Base-by-base conservation (phyloP, 164 flowering plant genomes). In the Chloranthus sessilifolius region DNA sequence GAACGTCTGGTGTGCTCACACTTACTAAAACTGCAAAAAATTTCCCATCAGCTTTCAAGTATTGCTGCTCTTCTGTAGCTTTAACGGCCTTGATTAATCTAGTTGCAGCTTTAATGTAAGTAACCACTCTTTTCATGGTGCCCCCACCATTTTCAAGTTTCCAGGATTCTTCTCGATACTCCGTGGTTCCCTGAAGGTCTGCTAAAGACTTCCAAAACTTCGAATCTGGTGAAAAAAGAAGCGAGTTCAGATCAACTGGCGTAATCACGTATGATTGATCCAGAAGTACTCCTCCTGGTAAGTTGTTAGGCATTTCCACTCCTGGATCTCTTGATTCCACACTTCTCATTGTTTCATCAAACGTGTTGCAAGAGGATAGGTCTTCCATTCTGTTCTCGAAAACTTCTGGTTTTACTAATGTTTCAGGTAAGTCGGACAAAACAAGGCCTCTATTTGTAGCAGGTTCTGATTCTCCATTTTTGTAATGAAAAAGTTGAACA, bases 1-100 rank as follows among this genome's bases (percentile, higher is more conserved):
- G 75, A 40, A 83, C 88, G 67, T 92, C 98, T 1, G 98, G 98
- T 41, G 96, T 88, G 66, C 85, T 82, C 37, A 80, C 90, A 58
- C 59, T 72, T 3, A 60, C 60, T 34, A 83, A 56, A 61, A 92
- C 82, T 41, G 88, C 85, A 75, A 74, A 92, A 21, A 21, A 49
- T 55, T 74, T 83, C 47, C 87, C 94, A 72, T 88, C 87, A 43
- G 94, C 98, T 70, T 80, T 85, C 43, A 85, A 27, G 57, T 92
- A 92, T 15, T 65, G 67, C 24, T 88, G 96, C 52, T 88, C 96
- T 72, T 92, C 98, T n/a, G 69, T 74, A 28, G 77, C 87, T 75
- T 77, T 92, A 42, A 76, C 77, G 48, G 98, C 92, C 68, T 79
- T 88, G 34, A 82, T 53, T 57, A 92, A 45, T 64, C 65, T 85